Base-by-base conservation (phyloP, 2,329 filamentous ascomycete species). In the Coleophoma eucalyptorum region DNA sequence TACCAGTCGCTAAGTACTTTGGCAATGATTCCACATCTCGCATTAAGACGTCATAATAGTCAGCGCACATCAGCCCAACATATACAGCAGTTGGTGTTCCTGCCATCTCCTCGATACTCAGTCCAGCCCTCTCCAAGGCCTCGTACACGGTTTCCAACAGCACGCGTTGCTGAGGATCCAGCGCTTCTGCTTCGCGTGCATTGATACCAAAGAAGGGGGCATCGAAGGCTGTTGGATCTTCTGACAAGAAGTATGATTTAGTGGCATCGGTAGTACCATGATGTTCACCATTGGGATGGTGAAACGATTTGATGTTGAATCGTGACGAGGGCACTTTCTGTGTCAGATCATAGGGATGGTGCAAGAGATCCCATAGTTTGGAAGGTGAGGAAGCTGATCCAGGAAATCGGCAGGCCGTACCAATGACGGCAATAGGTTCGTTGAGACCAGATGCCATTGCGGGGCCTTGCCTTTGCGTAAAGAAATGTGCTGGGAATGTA, bases 321-420 rank as follows among this genome's bases (percentile, higher is more conserved):
- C 48, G 35, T 26, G 41, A 7, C 43, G 43, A 58, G 5, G 31
- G 18, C 10, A 18, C 62, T 21, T 58, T 50, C 8, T 61, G 64
- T 52, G 65, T 67, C n/a, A 63, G 64, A 43, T 61, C 64, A 44
- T 62, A 58, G 41, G 62, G 62, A 46, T 63, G 57, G 13, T 62
- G 60, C 41, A 59, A 61, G 4, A 67, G 50, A 52, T 66, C 60
- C 65, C 65, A 67, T 34, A 67, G 63, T 46, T 66, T 63, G 5
- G 62, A 61, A n/a, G 65, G 63, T 33, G 61, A 66, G 15, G 62
- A 57, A 8, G 66, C 62, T 50, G 62, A 62, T 11, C 65, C 65
- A 5, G 65, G 60, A 3, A 67, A 55, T 34, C 65, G 58, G 26
- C 65, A 67, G 6, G 62, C 60, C 63, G 66, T 67, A 43, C 65